Conservation (phyloP, 345 rosid genomes). For the Syzygium aqueum region DNA sequence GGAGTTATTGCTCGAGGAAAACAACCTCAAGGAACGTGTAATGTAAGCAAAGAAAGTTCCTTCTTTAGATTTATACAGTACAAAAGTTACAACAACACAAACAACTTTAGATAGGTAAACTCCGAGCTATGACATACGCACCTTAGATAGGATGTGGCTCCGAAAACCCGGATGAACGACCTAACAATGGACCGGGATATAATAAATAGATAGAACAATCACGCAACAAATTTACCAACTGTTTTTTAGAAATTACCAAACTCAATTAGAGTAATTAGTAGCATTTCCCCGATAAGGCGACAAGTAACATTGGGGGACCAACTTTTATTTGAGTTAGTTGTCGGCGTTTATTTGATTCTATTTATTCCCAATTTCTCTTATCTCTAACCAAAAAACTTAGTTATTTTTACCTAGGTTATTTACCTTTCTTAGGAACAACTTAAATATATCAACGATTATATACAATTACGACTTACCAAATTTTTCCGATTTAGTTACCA, state of each 20-base stretch:
- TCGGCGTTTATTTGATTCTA: background rate
- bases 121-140: background rate
- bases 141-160: background rate
- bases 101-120: background rate
- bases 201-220: background rate
- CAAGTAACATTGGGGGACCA: background rate
- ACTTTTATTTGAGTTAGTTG: background rate
- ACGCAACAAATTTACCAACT: background rate
- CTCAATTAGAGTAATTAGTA: background rate
- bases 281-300: background rate
- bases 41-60: background rate
- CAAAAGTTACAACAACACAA: background rate
- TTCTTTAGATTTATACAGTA: background rate
- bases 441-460: background rate
- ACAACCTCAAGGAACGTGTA: background rate
- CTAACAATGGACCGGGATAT: background rate
- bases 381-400: background rate
- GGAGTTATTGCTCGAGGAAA: background rate
- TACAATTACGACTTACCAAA: too few species aligned
- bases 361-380: background rate
- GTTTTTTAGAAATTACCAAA: background rate
- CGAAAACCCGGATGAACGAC: background rate
- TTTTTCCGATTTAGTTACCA: too few species aligned
- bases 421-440: background rate
- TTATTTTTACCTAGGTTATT: background rate